Conservation (phyloP, 306 rosid genomes). For the Casuarina glauca region DNA sequence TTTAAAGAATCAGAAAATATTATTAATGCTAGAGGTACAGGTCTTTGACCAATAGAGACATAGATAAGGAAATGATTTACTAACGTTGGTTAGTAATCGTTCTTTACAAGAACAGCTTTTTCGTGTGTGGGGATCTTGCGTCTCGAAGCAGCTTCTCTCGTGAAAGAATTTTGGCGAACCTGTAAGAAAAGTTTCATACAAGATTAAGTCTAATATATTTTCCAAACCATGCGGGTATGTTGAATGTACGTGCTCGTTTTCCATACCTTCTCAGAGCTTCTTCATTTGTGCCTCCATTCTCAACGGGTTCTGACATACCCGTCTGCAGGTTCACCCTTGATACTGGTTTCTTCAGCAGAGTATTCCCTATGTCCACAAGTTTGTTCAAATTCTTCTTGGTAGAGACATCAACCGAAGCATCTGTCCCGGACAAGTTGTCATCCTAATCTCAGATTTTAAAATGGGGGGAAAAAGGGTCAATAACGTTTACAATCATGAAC, state of each 20-base stretch:
- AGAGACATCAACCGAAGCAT: slow-evolving; percentile 41
- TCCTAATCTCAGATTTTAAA: slow-evolving; percentile 27
- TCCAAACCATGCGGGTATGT: neutral
- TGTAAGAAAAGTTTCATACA: slow-evolving; percentile 12
- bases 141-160: slow-evolving; percentile 51
- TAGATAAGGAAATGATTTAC: no score
- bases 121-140: slow-evolving; percentile 42
- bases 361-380: slow-evolving; percentile 35
- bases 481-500: no score
- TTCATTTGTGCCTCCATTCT: slow-evolving; percentile 37
- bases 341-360: slow-evolving; percentile 37
- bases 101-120: neutral
- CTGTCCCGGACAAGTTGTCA: slow-evolving; percentile 36
- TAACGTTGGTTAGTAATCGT: neutral
- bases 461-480: neutral
- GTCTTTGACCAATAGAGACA: no score
- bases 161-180: slow-evolving; percentile 54
- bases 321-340: slow-evolving; percentile 34
- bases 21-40: no score
- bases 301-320: slow-evolving; percentile 13
- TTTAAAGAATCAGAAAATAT: no score
- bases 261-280: slow-evolving; percentile 42
- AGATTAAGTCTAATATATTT: neutral
- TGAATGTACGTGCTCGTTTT: neutral
- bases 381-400: slow-evolving; percentile 34